Evolutionary conservation across 257 asterid species (phyloP).

Genomic region (Capsicum rhomboideum): DNA sequence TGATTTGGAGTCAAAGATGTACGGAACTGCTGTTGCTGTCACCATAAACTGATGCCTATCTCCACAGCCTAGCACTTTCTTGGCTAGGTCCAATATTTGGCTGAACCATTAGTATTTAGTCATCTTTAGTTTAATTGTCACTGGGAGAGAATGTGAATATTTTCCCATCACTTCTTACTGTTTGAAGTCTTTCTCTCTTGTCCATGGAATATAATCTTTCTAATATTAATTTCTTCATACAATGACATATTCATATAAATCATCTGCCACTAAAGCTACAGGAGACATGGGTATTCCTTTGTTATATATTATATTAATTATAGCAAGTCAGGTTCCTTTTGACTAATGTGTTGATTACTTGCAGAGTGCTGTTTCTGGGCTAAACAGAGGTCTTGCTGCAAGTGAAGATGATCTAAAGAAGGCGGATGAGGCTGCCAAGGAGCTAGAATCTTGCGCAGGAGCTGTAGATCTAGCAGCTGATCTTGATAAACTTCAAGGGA

Average conservation of each 20-base stretch:
- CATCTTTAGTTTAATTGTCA: not conserved
- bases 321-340: not conserved
- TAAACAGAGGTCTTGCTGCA: constrained; percentile 95
- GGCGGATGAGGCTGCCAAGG: constrained; percentile 76
- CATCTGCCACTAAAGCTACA: not conserved
- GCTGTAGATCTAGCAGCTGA: constrained; percentile 47
- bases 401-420: constrained; percentile 63
- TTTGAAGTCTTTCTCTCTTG: not conserved
- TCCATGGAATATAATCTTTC: not conserved
- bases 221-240: not conserved
- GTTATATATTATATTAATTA: not conserved
- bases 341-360: not conserved
- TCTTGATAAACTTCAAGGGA: constrained; percentile 78
- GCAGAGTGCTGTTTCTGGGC: constrained; percentile 85
- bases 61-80: not conserved
- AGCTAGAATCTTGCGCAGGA: constrained; percentile 66
- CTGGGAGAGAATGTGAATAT: not conserved
- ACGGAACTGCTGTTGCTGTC: not conserved
- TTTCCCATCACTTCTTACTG: not conserved
- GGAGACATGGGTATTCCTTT: not conserved
- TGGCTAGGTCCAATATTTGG: not conserved
- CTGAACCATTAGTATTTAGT: not conserved
- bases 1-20: not conserved
- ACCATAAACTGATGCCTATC: not conserved
- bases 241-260: not conserved